Percentiles rank a stretch among this genome's conserved stretches.
phyloP scores from a whole-genome alignment of 768 basidiomycete genomes.

The Amanita pseudoporphyria region DNA sequence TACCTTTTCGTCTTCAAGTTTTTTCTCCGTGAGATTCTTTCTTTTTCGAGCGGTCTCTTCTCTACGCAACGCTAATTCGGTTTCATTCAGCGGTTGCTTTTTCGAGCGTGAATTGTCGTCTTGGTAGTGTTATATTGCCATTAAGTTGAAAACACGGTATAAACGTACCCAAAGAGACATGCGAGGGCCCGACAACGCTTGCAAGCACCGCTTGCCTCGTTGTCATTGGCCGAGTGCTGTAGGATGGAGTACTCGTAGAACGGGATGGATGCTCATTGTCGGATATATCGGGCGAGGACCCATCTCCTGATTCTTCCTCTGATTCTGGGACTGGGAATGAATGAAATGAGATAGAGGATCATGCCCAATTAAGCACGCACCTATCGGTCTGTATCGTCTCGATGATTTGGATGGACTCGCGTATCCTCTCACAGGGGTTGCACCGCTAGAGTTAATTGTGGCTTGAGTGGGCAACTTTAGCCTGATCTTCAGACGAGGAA shows the following conservation, averaged over 20 bases:
- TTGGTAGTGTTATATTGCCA: neutral
- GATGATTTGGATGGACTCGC: constrained; percentile 13
- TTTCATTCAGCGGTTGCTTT: constrained; percentile 63
- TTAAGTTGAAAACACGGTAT: neutral
- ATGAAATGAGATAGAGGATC: constrained; percentile 1
- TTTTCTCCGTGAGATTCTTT: constrained; percentile 73
- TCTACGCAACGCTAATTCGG: constrained; percentile 61
- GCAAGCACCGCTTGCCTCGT: constrained; percentile 64
- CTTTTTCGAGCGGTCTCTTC: constrained; percentile 81
- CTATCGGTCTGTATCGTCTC: constrained; percentile 21
- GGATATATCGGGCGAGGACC: constrained; percentile 15
- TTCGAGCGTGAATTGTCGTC: constrained; percentile 27
- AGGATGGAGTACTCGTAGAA: constrained; percentile 19
- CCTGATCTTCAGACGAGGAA: constrained; percentile 45
- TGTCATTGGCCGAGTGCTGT: constrained; percentile 31
- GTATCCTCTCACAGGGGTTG: constrained; percentile 19
- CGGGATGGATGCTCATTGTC: constrained; percentile 14
- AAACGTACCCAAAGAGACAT: constrained; percentile 50
- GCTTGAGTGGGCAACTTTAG: constrained; percentile 39
- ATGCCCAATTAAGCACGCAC: neutral
- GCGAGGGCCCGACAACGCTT: constrained; percentile 56
- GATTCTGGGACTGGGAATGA: constrained; percentile 23
- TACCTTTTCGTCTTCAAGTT: constrained; percentile 80
- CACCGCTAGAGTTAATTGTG: constrained; percentile 20
- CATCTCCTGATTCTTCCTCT: constrained; percentile 27